Conservation (phyloP, 2,329 filamentous ascomycete species). For the Talaromyces amestolkiae region DNA sequence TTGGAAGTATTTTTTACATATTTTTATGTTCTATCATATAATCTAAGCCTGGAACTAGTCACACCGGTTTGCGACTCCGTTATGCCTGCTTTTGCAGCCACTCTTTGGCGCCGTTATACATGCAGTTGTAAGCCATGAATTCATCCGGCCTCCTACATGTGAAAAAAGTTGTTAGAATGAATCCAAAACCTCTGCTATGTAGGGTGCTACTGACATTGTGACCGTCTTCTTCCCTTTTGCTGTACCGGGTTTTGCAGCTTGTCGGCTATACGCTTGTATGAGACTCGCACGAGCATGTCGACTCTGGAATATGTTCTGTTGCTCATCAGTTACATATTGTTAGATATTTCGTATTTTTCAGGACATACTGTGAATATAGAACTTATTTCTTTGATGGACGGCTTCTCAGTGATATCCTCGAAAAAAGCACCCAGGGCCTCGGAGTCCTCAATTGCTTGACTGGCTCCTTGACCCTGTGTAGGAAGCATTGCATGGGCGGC, state of each 20-base stretch:
- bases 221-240: neutral
- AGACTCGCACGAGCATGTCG: neutral
- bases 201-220: neutral
- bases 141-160: neutral
- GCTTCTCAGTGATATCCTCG: neutral
- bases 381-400: neutral
- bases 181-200: no score
- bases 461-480: neutral
- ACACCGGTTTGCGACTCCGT: neutral
- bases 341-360: no score
- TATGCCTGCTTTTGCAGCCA: neutral
- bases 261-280: neutral
- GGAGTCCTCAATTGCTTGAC: neutral
- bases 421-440: neutral
- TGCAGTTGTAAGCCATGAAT: neutral
- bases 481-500: neutral
- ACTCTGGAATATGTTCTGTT: neutral
- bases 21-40: no score
- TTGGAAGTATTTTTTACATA: no score
- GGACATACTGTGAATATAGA: neutral
- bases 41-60: no score
- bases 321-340: neutral
- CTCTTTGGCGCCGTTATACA: neutral
- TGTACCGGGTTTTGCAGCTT: neutral
- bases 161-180: no score